phyloP scores from a whole-genome alignment of 441 rosid species.

The Populus trichocarpa region DNA sequence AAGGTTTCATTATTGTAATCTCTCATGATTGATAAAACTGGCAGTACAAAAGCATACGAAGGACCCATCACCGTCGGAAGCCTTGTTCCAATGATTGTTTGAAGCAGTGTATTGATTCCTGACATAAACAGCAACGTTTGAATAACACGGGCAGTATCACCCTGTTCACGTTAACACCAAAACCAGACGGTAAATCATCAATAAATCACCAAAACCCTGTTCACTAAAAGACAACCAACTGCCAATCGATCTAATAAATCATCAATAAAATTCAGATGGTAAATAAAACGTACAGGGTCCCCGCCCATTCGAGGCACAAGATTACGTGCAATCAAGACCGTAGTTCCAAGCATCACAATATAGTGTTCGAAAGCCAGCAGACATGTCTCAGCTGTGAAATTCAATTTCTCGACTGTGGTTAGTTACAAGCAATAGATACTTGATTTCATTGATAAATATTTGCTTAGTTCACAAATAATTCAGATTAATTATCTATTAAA shows the following conservation, averaged over 20 bases:
- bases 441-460: not conserved
- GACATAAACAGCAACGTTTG: slow-evolving; percentile 82
- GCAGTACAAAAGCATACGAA: slow-evolving; percentile 65
- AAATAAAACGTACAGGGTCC: slow-evolving; percentile 46
- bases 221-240: not conserved
- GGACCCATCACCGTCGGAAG: slow-evolving; percentile 95
- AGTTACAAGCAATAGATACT: not conserved
- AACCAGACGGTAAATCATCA: not conserved
- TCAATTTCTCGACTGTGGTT: not conserved
- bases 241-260: not conserved
- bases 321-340: slow-evolving; percentile 58
- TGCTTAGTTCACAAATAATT: not conserved
- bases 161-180: slow-evolving; percentile 41
- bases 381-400: slow-evolving; percentile 61
- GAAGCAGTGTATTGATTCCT: slow-evolving; percentile 79
- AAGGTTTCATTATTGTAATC: slow-evolving; percentile 52
- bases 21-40: slow-evolving; percentile 72
- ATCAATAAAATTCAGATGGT: not conserved
- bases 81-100: slow-evolving; percentile 78
- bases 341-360: slow-evolving; percentile 85
- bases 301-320: slow-evolving; percentile 93
- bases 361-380: slow-evolving; percentile 88
- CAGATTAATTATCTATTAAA: too few relatives aligned
- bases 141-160: slow-evolving; percentile 82
- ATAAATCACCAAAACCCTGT: too few relatives aligned